Percentiles rank a stretch among this genome's conserved stretches.
Evolutionary conservation across 1,284 basidiomycete species (phyloP).

Genomic region (Marasmius tenuissimus): DNA sequence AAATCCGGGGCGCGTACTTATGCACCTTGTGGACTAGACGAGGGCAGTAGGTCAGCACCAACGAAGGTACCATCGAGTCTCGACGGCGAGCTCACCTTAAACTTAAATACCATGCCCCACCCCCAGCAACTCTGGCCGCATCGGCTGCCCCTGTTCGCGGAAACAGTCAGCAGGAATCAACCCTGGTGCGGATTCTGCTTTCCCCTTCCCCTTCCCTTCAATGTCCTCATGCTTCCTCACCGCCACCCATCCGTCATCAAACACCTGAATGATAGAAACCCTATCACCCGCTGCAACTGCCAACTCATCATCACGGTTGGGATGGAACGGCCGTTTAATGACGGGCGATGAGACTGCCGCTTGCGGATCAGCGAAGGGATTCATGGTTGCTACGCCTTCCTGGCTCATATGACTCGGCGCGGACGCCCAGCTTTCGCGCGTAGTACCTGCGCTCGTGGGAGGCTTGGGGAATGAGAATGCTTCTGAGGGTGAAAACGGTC

Average conservation of each 20-base stretch:
- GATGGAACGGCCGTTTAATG: constrained; percentile 55
- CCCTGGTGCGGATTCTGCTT: constrained; percentile 23
- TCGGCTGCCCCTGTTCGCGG: constrained; percentile 42
- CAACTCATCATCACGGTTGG: constrained; percentile 61
- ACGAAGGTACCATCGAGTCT: too few relatives aligned
- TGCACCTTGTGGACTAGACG: too few relatives aligned
- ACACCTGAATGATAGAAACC: constrained; percentile 52
- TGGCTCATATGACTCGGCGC: not conserved
- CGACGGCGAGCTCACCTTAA: too few relatives aligned
- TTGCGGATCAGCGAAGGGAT: constrained; percentile 39
- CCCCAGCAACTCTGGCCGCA: constrained; percentile 46
- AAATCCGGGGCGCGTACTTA: too few relatives aligned
- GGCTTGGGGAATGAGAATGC: constrained; percentile 67
- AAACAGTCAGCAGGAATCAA: constrained; percentile 66
- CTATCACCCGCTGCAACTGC: constrained; percentile 48
- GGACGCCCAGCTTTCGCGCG: not conserved
- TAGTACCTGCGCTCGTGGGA: constrained; percentile 29
- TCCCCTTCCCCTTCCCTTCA: constrained; percentile 17
- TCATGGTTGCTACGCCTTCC: constrained; percentile 4
- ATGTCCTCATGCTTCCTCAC: constrained; percentile 39
- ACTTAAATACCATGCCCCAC: constrained; percentile 29
- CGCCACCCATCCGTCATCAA: constrained; percentile 68
- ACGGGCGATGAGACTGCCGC: constrained; percentile 25
- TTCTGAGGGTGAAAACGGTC: constrained; percentile 64
- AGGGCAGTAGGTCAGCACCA: too few relatives aligned